Evolutionary conservation across 805 yeast species (phyloP).

Genomic region (Starmerella bombicola): DNA sequence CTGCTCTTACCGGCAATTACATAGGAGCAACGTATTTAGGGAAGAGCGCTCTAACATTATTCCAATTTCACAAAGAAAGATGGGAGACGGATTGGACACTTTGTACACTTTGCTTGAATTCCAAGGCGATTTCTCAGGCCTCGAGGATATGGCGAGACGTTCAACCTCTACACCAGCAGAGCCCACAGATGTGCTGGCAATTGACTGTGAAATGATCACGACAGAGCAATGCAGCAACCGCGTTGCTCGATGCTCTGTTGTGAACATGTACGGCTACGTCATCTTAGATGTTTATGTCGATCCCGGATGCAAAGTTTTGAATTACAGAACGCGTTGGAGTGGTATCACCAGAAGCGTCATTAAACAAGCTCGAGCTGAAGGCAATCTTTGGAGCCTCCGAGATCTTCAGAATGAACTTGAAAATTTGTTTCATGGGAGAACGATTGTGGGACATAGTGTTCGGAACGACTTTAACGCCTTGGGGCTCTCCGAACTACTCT

Average conservation of each 20-base stretch:
- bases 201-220: constrained; percentile 90
- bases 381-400: constrained; percentile 40
- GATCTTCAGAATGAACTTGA: constrained; percentile 52
- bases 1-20: too few relatives aligned
- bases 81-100: too few relatives aligned
- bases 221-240: constrained; percentile 41
- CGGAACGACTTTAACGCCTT: constrained; percentile 68
- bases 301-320: constrained; percentile 59
- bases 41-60: too few relatives aligned
- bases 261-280: constrained; percentile 45
- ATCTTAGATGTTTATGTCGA: constrained; percentile 63
- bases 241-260: constrained; percentile 62
- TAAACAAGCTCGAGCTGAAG: constrained; percentile 32
- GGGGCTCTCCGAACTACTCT: constrained; percentile 30
- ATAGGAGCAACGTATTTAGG: too few relatives aligned
- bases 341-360: constrained; percentile 70
- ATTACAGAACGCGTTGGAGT: constrained; percentile 69
- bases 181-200: constrained; percentile 34
- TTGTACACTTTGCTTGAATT: too few relatives aligned
- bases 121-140: too few relatives aligned
- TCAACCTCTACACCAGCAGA: too few relatives aligned
- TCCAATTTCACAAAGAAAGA: too few relatives aligned
- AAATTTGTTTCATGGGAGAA: constrained; percentile 42
- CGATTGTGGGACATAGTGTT: constrained; percentile 77
- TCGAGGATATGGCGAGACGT: too few relatives aligned